phyloP scores from a whole-genome alignment of 2,329 filamentous ascomycete species.

The Cryphonectria parasitica region DNA sequence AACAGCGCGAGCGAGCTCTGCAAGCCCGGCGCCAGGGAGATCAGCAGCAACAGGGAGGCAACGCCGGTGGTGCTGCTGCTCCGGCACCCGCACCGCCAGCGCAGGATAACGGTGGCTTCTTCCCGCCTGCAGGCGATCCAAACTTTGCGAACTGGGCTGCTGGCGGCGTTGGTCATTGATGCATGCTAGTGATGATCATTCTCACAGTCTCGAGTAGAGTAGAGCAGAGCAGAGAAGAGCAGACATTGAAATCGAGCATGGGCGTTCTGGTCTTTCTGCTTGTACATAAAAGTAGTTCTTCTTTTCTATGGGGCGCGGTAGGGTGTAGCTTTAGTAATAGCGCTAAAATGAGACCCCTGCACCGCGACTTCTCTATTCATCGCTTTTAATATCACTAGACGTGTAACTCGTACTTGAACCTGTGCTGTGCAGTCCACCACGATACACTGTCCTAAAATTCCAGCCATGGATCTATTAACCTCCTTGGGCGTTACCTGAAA shows the following conservation, averaged over 20 bases:
- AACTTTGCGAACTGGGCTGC: slow-evolving; percentile 67
- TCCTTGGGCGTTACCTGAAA: neutral
- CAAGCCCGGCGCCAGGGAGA: slow-evolving; percentile 36
- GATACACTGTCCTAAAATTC: neutral
- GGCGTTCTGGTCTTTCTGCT: slow-evolving; percentile 6
- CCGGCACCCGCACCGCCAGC: slow-evolving; percentile 18
- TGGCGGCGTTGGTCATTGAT: slow-evolving; percentile 66
- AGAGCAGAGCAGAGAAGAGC: slow-evolving; percentile 1
- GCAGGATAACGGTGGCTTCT: slow-evolving; percentile 36
- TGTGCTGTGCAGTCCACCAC: neutral
- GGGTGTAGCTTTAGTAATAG: slow-evolving; percentile 15
- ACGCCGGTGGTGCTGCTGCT: slow-evolving; percentile 13
- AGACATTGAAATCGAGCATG: slow-evolving; percentile 12
- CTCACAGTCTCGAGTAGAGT: neutral
- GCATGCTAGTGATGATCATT: slow-evolving; percentile 34
- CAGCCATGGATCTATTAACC: slow-evolving; percentile 4
- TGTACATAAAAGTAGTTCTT: neutral
- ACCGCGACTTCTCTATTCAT: slow-evolving; percentile 3
- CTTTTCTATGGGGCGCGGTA: neutral
- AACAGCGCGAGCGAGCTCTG: slow-evolving; percentile 66
- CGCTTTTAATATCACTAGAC: neutral
- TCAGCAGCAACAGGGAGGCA: slow-evolving; percentile 31
- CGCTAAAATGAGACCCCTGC: slow-evolving; percentile 24
- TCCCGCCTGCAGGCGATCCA: slow-evolving; percentile 65
- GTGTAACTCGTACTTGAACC: neutral